Conservation (phyloP, 768 basidiomycete species). For the Tulasnella sp. region DNA sequence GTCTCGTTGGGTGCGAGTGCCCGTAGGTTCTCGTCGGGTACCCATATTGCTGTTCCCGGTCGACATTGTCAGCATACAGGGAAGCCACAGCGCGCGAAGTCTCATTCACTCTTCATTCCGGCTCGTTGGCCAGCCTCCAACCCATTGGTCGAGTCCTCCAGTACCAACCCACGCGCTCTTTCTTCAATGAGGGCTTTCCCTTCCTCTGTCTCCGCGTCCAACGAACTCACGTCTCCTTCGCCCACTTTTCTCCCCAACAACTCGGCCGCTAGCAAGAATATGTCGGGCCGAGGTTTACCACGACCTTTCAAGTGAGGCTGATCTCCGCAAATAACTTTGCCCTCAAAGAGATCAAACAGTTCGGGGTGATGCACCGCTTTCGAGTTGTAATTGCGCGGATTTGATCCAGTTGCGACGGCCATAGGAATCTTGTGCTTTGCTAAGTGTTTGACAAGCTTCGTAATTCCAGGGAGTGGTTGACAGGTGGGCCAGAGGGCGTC, state of each 20-base stretch:
- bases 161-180: constrained; percentile 68
- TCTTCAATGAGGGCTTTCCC: too few species aligned
- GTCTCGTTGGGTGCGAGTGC: too few species aligned
- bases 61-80: not conserved
- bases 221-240: constrained; percentile 40
- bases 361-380: constrained; percentile 63
- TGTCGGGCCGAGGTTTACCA: constrained; percentile 70
- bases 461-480: too few species aligned
- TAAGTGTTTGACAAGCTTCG: too few species aligned
- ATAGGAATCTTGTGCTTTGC: too few species aligned
- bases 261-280: too few species aligned
- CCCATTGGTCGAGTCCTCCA: constrained; percentile 77
- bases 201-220: constrained; percentile 34
- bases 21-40: constrained; percentile 66
- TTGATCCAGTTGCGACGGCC: constrained; percentile 79
- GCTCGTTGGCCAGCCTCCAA: constrained; percentile 77
- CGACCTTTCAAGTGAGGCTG: constrained; percentile 44
- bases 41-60: constrained; percentile 65
- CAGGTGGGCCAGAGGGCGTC: too few species aligned
- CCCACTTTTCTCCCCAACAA: too few species aligned
- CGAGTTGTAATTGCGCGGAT: constrained; percentile 57
- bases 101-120: constrained; percentile 56
- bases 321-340: constrained; percentile 67
- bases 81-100: not conserved
- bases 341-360: constrained; percentile 59